A percentile compares a stretch with the other conserved stretches of the same genome.
Evolutionary conservation across 2,329 filamentous ascomycete species (phyloP).

Genomic region (Phoma sp.): DNA sequence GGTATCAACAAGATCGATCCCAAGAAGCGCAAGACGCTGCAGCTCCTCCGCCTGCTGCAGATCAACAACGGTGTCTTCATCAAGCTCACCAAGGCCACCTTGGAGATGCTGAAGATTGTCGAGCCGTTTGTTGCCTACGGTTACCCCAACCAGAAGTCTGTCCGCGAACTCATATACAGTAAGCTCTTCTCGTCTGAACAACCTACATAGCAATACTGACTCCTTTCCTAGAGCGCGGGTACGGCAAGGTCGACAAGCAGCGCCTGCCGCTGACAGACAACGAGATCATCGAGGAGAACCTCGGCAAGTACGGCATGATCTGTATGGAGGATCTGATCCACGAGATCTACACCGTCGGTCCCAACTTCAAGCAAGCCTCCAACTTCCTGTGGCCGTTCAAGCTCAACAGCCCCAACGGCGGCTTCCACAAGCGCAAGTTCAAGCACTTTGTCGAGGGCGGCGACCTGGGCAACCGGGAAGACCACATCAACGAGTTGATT

Average conservation of each 20-base stretch:
- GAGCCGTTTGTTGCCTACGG: slow-evolving; percentile 99
- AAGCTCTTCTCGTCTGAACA: slow-evolving; percentile 73
- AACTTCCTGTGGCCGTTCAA: slow-evolving; percentile 99
- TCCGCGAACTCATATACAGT: slow-evolving; percentile 99
- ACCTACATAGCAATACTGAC: slow-evolving; percentile 13
- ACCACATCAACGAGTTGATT: slow-evolving; percentile 95
- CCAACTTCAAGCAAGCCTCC: slow-evolving; percentile 96
- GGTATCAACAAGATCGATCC: slow-evolving; percentile 99
- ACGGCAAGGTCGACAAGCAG: slow-evolving; percentile 99
- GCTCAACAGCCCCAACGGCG: slow-evolving; percentile 96
- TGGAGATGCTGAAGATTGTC: slow-evolving; percentile 95
- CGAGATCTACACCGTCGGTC: slow-evolving; percentile 95
- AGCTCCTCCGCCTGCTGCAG: slow-evolving; percentile 98
- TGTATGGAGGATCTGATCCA: slow-evolving; percentile 99
- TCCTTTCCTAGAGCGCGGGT: slow-evolving; percentile 71
- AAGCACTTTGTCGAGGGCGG: slow-evolving; percentile 99
- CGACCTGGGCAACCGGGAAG: slow-evolving; percentile 98
- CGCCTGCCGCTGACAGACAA: slow-evolving; percentile 96
- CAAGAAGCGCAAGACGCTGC: slow-evolving; percentile 99
- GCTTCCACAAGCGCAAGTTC: slow-evolving; percentile 97
- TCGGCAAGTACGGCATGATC: slow-evolving; percentile 97
- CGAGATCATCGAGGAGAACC: slow-evolving; percentile 92
- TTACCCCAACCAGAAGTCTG: slow-evolving; percentile 98
- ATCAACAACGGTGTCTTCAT: slow-evolving; percentile 99
- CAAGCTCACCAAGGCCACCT: slow-evolving; percentile 95